A percentile compares a stretch with the other conserved stretches of the same genome.
Evolutionary conservation across 805 yeast species (phyloP).

Genomic region (Ogataea chonburiensis): DNA sequence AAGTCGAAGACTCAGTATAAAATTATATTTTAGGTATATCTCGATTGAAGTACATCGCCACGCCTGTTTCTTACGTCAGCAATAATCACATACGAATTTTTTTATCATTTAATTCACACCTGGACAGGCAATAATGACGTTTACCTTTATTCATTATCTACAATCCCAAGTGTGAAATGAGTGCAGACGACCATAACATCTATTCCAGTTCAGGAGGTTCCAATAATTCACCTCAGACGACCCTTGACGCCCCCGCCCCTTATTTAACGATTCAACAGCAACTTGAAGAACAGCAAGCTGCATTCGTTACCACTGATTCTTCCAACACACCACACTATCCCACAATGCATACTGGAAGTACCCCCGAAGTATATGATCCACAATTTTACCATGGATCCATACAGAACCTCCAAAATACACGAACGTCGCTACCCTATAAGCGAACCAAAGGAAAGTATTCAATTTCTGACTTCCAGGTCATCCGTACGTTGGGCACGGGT

Average conservation of each 20-base stretch:
- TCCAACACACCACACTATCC: background rate
- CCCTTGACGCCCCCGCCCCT: too few relatives aligned
- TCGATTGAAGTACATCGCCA: too few relatives aligned
- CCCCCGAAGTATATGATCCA: background rate
- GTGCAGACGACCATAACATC: background rate
- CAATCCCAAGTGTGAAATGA: too few relatives aligned
- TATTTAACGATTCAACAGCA: constrained; percentile 14
- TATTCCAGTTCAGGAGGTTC: too few relatives aligned
- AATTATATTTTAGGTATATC: too few relatives aligned
- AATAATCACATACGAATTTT: too few relatives aligned
- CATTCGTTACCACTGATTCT: background rate
- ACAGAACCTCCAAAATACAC: too few relatives aligned
- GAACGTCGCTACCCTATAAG: constrained; percentile 2
- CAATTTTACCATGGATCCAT: background rate
- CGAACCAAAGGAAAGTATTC: constrained; percentile 55
- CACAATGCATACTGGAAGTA: background rate
- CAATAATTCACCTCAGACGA: too few relatives aligned
- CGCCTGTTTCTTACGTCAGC: too few relatives aligned
- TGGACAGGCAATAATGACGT: background rate
- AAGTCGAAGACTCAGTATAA: background rate
- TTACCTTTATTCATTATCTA: background rate
- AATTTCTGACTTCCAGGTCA: constrained; percentile 53
- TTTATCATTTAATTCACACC: too few relatives aligned
- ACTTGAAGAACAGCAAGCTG: constrained; percentile 11
- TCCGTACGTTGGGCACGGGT: constrained; percentile 60